These are phyloP conservation scores for Diaporthe citriasiana DNA, from an alignment of 2,329 filamentous ascomycete genomes.

Conservation along the genomic window DNA sequence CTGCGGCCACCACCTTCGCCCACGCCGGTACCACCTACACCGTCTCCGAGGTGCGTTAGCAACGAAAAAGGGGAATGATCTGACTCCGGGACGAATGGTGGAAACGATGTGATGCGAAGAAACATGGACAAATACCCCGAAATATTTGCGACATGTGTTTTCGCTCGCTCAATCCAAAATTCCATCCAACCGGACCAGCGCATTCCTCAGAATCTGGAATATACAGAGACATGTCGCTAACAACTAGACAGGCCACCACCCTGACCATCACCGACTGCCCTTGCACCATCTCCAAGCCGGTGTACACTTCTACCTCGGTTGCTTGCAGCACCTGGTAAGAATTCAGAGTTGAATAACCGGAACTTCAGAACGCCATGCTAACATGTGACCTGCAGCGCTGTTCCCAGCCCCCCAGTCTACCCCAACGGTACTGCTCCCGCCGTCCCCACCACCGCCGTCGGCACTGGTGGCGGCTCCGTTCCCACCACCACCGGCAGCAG, in stretches of 20 bases:
- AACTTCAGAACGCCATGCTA: slow-evolving; percentile 29
- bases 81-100: slow-evolving; percentile 8
- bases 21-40: slow-evolving; percentile 78
- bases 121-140: not conserved
- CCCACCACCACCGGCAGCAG: slow-evolving; percentile 46
- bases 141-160: not conserved
- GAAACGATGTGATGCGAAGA: slow-evolving; percentile 23
- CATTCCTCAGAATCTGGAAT: not conserved
- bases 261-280: slow-evolving; percentile 81
- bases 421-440: slow-evolving; percentile 56
- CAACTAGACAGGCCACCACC: slow-evolving; percentile 68
- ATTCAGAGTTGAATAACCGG: not conserved
- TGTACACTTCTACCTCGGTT: slow-evolving; percentile 66
- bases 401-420: slow-evolving; percentile 48
- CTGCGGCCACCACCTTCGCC: slow-evolving; percentile 73
- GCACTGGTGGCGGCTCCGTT: slow-evolving; percentile 47
- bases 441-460: slow-evolving; percentile 49
- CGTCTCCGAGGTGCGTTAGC: slow-evolving; percentile 69
- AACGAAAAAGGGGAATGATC: not conserved
- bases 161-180: not conserved
- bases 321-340: slow-evolving; percentile 68
- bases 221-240: slow-evolving; percentile 39
- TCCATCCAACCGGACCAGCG: slow-evolving; percentile 11
- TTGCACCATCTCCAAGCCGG: slow-evolving; percentile 75
- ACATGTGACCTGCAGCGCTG: slow-evolving; percentile 8